Base-by-base conservation (phyloP, 352 stramenopile genomes). In the Pythium aquatile region DNA sequence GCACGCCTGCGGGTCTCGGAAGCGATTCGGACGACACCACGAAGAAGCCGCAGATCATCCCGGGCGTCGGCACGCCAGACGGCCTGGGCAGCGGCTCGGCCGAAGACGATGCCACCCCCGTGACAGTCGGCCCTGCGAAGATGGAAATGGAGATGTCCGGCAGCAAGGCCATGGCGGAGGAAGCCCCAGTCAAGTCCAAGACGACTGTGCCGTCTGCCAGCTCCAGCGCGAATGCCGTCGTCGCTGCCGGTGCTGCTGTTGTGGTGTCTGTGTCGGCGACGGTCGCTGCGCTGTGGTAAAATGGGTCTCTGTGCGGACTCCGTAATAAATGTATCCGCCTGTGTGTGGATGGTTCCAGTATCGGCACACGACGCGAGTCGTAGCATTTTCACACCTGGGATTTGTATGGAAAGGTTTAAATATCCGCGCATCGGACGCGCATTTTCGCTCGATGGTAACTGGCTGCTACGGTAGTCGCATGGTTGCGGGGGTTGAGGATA, bases 371-470 rank as follows among this genome's bases (percentile, higher is more conserved):
- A 55, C 49, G 39, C 47, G 5, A 49, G 28, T 37, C 29, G 10
- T 29, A 26, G 52, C 37, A 33, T 16, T 53, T 24, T 49, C 40
- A 48, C 29, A 55, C 10, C 30, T 55, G 42, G 37, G 44, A 29
- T 62, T 53, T 33, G 29, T 54, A 29, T 62, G 55, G 20, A 54
- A 53, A 24, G 61, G 47, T 46, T 68, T 68, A 68, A 68, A 68
- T 68, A 68, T 68, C 61, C 61, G 61, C 53, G 61, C 61, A 54
- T 46, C 51, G 40, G 51, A 47, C 53, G 60, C 60, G 60, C 60
- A 66, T 66, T 46, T 55, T 66, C 60, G 40, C 44, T 49, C 32
- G 53, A 49, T 61, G 24, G 47, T 42, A 17, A 35, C 40, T 48
- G 28, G 60, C 28, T 55, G 26, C 30, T 56, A 40, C 28, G 6